Evolutionary conservation across 257 asterid species (phyloP).

Genomic region (Anisodus acutangulus): DNA sequence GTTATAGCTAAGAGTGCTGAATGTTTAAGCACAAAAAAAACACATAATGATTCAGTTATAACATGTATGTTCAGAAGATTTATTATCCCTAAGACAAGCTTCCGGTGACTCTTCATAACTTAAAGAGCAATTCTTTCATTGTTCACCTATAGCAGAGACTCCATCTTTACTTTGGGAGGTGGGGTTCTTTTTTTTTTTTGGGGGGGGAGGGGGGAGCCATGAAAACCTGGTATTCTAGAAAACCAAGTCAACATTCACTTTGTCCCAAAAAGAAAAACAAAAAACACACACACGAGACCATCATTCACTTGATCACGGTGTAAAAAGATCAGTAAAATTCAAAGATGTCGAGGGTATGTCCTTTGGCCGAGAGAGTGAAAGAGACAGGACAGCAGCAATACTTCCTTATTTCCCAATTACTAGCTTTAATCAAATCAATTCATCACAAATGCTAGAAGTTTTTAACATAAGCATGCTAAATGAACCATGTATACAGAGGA

Average conservation of each 20-base stretch:
- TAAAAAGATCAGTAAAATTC: background rate
- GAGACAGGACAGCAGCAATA: background rate
- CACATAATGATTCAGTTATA: background rate
- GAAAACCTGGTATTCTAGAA: background rate
- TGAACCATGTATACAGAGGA: background rate
- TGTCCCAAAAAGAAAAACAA: background rate
- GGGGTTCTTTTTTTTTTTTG: too few relatives aligned
- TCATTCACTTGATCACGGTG: background rate
- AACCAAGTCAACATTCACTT: background rate
- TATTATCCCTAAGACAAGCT: background rate
- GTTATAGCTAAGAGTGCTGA: background rate
- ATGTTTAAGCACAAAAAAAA: background rate
- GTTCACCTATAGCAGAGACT: background rate
- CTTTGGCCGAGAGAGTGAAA: background rate
- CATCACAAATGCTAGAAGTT: background rate
- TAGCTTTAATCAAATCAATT: constrained; percentile 23
- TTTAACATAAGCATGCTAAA: constrained; percentile 6
- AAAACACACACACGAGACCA: background rate
- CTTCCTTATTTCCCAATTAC: constrained; percentile 7
- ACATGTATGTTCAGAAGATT: background rate
- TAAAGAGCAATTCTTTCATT: background rate
- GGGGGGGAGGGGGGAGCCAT: background rate
- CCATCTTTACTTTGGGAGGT: too few relatives aligned
- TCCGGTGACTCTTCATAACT: background rate
- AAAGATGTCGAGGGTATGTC: background rate